Base-by-base conservation (phyloP, 176 grass and related monocot species). In the Oryza meridionalis region DNA sequence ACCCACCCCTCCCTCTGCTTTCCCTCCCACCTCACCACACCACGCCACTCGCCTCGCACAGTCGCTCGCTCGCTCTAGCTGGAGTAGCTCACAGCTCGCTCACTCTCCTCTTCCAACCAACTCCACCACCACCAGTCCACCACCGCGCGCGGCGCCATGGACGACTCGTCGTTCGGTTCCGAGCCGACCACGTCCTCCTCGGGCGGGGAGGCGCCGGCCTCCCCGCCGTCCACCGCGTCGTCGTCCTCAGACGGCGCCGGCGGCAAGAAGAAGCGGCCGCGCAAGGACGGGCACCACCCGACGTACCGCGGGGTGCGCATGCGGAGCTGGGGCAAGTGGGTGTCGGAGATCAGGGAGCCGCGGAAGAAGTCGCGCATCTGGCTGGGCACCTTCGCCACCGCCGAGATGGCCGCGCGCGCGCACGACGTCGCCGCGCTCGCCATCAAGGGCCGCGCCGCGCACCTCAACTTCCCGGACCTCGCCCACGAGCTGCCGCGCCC, bases 301-400 rank as follows among this genome's bases (percentile, higher is more conserved):
- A 90, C 88, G 86, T 97, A 92, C 87, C 87, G 92, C 76, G 91
- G 94, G 70, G 91, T 97, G 67, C 94, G 94, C 47, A 94, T 92
- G 94, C 91, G 94, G 15, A 93, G 89, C 27, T 97, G 94, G 94
- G 94, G 94, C 2, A 97, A 94, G 80, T 97, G 94, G 94, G 94
- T 97, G 72, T 97, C 94, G 25, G 94, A 97, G 74, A 97, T 97
- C 84, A 92, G 94, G 27, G 91, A 97, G 79, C 94, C 94, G 0
- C 82, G 89, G 27, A 97, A 97, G 87, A 97, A 97, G 89, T 94
- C 91, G 8, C 91, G 94, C 69, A 97, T 97, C 61, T 97, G 94
- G 94, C 94, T 97, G 0, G 94, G 94, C 40, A 97, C 94, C 15
- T 97, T 97, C 80, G 84, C 89, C 53, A 97, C 91, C 1, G 94